Conservation (phyloP, 176 grass and related monocot species). For the Zoysia japonica region DNA sequence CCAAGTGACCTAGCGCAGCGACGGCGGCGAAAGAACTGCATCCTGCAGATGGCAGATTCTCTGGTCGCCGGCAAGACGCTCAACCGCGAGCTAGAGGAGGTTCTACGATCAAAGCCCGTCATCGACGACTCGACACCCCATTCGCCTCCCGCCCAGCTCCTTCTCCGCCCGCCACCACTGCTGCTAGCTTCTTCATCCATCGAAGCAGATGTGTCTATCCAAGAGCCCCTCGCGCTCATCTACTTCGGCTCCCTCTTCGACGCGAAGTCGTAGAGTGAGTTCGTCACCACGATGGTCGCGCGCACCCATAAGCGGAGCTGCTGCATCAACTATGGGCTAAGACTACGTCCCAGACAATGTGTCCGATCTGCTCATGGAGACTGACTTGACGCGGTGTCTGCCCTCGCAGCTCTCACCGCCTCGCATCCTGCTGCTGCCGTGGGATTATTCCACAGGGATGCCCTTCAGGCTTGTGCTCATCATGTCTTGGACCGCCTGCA, state of each 20-base stretch:
- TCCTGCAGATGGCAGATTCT: conserved; percentile 89
- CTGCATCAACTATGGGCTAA: conserved; percentile 91
- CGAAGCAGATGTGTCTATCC: conserved; percentile 53
- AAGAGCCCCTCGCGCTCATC: conserved; percentile 66
- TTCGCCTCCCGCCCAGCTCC: conserved; percentile 44
- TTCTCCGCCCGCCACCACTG: background rate
- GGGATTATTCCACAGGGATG: conserved; percentile 74
- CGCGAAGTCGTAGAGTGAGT: conserved; percentile 72
- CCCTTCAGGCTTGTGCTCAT: conserved; percentile 64
- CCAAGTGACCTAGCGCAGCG: no score
- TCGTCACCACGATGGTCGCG: conserved; percentile 66
- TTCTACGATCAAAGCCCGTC: conserved; percentile 83
- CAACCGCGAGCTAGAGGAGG: conserved; percentile 89
- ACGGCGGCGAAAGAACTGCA: no score
- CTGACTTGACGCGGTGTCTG: conserved; percentile 73
- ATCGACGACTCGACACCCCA: conserved; percentile 82
- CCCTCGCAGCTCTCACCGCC: conserved; percentile 56
- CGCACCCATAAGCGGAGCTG: conserved; percentile 75
- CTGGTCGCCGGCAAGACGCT: conserved; percentile 68
- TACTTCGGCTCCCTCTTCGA: conserved; percentile 91
- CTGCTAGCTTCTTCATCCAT: conserved; percentile 36
- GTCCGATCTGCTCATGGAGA: conserved; percentile 67
- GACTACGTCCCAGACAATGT: conserved; percentile 85
- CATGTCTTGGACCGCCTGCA: no score
- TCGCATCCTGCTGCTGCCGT: conserved; percentile 59